A percentile compares a stretch with the other conserved stretches of the same genome.
phyloP scores from a whole-genome alignment of 2,329 filamentous ascomycete species.

The Cladobotryum protrusum region DNA sequence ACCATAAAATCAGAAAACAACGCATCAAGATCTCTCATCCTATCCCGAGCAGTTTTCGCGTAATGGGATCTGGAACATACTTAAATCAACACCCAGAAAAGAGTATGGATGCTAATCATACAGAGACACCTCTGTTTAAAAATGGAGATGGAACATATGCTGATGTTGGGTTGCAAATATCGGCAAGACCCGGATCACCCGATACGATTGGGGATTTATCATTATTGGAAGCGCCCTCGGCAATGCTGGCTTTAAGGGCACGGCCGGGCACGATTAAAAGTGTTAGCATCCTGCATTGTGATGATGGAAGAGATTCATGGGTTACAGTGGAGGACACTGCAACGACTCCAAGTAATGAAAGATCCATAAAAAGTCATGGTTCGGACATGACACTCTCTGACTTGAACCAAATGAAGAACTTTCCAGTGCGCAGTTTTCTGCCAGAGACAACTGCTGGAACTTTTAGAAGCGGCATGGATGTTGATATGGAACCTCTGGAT shows the following conservation, averaged over 20 bases:
- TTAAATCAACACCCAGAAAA: slow-evolving; percentile 20
- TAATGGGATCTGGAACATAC: slow-evolving; percentile 20
- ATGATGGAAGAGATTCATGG: slow-evolving; percentile 28
- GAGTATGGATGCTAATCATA: slow-evolving; percentile 8
- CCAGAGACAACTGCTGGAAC: slow-evolving; percentile 20
- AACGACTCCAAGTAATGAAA: slow-evolving; percentile 20
- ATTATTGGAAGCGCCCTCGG: slow-evolving; percentile 19
- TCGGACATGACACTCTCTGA: slow-evolving; percentile 24
- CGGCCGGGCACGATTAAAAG: slow-evolving; percentile 17
- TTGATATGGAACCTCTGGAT: slow-evolving; percentile 23
- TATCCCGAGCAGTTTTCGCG: slow-evolving; percentile 21
- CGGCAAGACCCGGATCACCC: slow-evolving; percentile 19
- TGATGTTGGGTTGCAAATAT: slow-evolving; percentile 20
- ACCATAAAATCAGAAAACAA: slow-evolving; percentile 23
- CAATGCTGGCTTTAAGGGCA: slow-evolving; percentile 20
- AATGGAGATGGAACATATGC: slow-evolving; percentile 17
- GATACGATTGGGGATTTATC: slow-evolving; percentile 20
- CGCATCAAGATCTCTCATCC: slow-evolving; percentile 29
- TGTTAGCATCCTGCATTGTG: slow-evolving; percentile 16
- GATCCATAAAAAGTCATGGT: slow-evolving; percentile 18
- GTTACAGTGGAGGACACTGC: slow-evolving; percentile 27
- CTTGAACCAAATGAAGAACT: slow-evolving; percentile 24
- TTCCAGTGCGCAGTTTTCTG: slow-evolving; percentile 24
- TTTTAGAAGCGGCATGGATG: slow-evolving; percentile 24
- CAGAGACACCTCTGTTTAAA: slow-evolving; percentile 15